Evolutionary conservation across 1,139 yeast genomes (phyloP), one percentile per base, ranked within the genome.

Genomic region (Geotrichum klebahnii): DNA sequence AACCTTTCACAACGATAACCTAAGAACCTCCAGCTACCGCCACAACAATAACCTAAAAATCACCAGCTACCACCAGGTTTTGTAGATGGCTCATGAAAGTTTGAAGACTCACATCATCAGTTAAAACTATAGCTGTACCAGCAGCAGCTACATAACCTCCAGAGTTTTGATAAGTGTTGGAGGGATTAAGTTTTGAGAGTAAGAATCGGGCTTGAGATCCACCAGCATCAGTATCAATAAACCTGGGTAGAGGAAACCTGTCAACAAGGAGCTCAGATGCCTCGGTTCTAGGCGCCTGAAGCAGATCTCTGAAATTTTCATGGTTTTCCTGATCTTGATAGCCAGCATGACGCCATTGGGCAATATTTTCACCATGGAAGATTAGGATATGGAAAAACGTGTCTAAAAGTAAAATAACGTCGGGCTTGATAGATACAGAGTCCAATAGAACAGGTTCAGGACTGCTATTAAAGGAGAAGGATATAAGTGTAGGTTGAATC

Each of bases 141-240:
- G 57, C 53, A 20, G 58, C 56, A 16, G 53, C 57, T 64, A 67
- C 70, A 61, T 53, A 50, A 66, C 55, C 66, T 64, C 17, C 74
- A 70, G 55, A 69, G 61, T 44, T 67, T 33, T 78, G 74, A 59
- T 81, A 81, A 43, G 79, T 78, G 10, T 82, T 79, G 22, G 87
- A 78, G 16, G 94, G 94, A 63, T 84, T 84, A 60, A 84, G 70
- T 63, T 82, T 81, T 2, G 89, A 83, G 76, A 81, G 78, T 54
- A 84, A 70, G 63, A 84, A 84, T 62, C 94, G 73, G 0, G 92
- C 88, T 60, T 84, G 92, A 0, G 86, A 80, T 2, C 88, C 89
- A 43, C 87, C 84, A 60, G 82, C 87, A 57, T 82, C 86, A 44
- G 86, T 80, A 61, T 82, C 87, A 52, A 82, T 80, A 59, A 81